phyloP scores from a whole-genome alignment of 257 asterid genomes.

The Solanum ossicruentum region DNA sequence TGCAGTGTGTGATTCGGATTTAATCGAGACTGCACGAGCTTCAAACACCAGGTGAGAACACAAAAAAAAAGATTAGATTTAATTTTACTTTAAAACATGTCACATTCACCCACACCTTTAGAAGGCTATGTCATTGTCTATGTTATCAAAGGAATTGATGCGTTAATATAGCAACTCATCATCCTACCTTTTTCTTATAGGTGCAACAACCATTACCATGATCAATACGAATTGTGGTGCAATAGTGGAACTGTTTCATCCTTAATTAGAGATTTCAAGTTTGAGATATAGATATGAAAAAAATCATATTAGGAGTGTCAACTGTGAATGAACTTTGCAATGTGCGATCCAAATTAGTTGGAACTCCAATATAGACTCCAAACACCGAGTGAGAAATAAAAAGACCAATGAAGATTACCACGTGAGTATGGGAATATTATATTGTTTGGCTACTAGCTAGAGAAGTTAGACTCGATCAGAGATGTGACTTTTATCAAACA shows the following conservation, averaged over 20 bases:
- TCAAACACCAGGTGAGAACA: too few species aligned
- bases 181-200: not conserved
- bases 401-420: not conserved
- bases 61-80: not conserved
- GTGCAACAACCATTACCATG: not conserved
- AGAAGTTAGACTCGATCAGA: not conserved
- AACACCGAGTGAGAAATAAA: too few species aligned
- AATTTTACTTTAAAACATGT: not conserved
- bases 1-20: fast-evolving
- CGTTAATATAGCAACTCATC: not conserved
- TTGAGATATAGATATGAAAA: too few species aligned
- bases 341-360: too few species aligned
- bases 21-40: fast-evolving
- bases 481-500: not conserved
- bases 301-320: too few species aligned
- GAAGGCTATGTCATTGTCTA: not conserved
- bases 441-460: not conserved
- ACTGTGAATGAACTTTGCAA: too few species aligned
- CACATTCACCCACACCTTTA: not conserved
- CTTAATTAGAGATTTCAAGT: too few species aligned
- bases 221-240: not conserved
- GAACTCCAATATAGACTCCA: too few species aligned
- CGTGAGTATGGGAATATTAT: not conserved
- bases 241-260: too few species aligned
- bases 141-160: not conserved